phyloP scores from a whole-genome alignment of 169 alveolate genomes.

The Cryptosporidium ryanae region DNA sequence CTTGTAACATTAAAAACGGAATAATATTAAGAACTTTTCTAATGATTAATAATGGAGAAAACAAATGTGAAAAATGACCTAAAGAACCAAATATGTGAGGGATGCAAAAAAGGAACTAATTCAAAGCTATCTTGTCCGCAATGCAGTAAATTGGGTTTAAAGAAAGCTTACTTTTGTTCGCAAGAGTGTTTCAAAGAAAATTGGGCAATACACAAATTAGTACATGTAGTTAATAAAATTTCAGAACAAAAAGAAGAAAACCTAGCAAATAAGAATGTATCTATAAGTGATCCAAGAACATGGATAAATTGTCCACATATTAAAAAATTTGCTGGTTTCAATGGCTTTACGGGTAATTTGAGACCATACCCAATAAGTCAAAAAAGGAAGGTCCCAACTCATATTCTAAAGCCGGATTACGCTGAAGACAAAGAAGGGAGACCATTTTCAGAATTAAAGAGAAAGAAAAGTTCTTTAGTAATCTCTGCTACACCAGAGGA shows the following conservation, averaged over 20 bases:
- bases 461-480: constrained; percentile 81
- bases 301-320: constrained; percentile 74
- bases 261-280: neutral
- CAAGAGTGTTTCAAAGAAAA: constrained; percentile 93
- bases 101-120: constrained; percentile 76
- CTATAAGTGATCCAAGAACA: constrained; percentile 39
- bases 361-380: constrained; percentile 93
- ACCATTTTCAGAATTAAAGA: constrained; percentile 89
- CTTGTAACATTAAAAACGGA: too few relatives aligned
- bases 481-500: constrained; percentile 88
- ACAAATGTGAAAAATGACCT: neutral
- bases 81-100: constrained; percentile 60
- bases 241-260: neutral
- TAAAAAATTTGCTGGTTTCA: constrained; percentile 38
- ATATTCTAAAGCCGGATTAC: constrained; percentile 95
- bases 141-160: constrained; percentile 83
- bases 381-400: constrained; percentile 91
- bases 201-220: constrained; percentile 91
- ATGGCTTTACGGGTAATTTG: constrained; percentile 91
- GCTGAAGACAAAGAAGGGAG: constrained; percentile 88
- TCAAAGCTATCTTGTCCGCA: constrained; percentile 87
- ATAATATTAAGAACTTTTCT: too few relatives aligned
- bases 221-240: constrained; percentile 84
- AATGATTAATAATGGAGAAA: too few relatives aligned
- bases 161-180: constrained; percentile 91